These are phyloP conservation scores for Diplodia seriata DNA, from an alignment of 2,329 filamentous ascomycete species.

Conservation along the genomic window DNA sequence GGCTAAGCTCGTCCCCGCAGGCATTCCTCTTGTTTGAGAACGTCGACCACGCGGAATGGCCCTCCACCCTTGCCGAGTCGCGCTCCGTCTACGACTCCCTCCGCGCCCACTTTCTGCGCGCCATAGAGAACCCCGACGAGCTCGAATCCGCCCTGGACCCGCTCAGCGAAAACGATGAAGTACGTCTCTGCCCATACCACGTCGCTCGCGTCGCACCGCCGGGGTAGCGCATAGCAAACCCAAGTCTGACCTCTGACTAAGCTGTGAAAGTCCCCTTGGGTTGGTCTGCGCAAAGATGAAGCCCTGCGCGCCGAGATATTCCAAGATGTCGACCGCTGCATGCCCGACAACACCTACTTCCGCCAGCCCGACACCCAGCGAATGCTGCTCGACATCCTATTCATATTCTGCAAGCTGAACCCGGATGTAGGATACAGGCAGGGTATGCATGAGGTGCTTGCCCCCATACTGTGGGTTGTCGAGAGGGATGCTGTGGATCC, in stretches of 20 bases:
- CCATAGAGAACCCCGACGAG: conserved; percentile 83
- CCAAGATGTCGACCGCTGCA: conserved; percentile 88
- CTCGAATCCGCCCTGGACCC: conserved; percentile 79
- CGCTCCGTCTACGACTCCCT: conserved; percentile 77
- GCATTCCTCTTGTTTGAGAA: conserved; percentile 80
- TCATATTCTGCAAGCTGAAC: conserved; percentile 93
- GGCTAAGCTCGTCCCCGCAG: conserved; percentile 52
- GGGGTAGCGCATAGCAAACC: conserved; percentile 39
- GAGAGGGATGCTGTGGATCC: conserved; percentile 77
- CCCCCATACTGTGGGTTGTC: conserved; percentile 85
- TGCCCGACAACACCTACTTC: conserved; percentile 92
- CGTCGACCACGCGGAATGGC: conserved; percentile 71
- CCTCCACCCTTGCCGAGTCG: conserved; percentile 68
- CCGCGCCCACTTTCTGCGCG: conserved; percentile 77
- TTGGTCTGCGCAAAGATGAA: conserved; percentile 84
- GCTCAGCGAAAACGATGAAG: conserved; percentile 79
- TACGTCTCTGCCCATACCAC: conserved; percentile 49
- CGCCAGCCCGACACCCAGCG: conserved; percentile 78
- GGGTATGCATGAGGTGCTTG: conserved; percentile 96
- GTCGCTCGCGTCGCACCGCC: conserved; percentile 35
- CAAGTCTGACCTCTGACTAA: conserved; percentile 55
- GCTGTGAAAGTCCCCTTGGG: conserved; percentile 82
- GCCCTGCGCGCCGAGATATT: conserved; percentile 83
- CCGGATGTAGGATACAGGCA: conserved; percentile 91
- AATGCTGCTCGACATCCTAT: conserved; percentile 86